Evolutionary conservation across 495 filamentous ascomycete genomes (phyloP).

Genomic region (Aspergillus baeticus): DNA sequence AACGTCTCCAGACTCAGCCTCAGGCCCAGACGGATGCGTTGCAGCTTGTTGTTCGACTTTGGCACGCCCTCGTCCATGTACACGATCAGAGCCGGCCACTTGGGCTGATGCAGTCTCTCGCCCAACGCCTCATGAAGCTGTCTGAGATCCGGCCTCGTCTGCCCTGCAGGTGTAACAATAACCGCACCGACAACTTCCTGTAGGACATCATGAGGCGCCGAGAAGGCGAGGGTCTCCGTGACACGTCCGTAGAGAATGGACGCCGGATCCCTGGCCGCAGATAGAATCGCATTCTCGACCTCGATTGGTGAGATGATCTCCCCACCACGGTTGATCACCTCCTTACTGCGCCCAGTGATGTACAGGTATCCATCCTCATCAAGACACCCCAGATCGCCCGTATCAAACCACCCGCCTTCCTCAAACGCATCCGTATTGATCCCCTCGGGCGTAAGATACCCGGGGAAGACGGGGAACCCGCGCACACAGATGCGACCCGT

Average conservation of each 20-base stretch:
- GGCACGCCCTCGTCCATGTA: conserved; percentile 4
- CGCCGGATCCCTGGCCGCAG: neutral
- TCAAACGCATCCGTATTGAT: neutral
- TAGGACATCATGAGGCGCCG: neutral
- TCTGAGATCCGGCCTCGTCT: neutral
- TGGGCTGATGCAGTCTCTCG: conserved; percentile 2
- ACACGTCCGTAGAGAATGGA: neutral
- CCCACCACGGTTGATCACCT: conserved; percentile 2
- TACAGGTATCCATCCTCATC: neutral
- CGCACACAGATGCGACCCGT: conserved; percentile 2
- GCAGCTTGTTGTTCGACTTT: conserved; percentile 7
- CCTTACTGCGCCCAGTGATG: conserved; percentile 4
- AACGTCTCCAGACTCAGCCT: neutral
- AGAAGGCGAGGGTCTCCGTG: neutral
- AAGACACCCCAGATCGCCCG: neutral
- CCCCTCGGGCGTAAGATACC: neutral
- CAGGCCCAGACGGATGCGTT: conserved; percentile 1
- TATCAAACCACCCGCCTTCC: conserved; percentile 2
- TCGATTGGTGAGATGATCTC: conserved; percentile 5
- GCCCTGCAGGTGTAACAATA: neutral
- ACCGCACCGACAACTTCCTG: conserved; percentile 1
- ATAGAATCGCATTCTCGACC: neutral
- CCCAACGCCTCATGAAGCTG: neutral
- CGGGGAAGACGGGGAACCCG: conserved; percentile 4
- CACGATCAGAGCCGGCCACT: neutral